A percentile compares a stretch with the other conserved stretches of the same genome.
phyloP scores from a whole-genome alignment of 768 basidiomycete species.

The Mycena epipterygia region DNA sequence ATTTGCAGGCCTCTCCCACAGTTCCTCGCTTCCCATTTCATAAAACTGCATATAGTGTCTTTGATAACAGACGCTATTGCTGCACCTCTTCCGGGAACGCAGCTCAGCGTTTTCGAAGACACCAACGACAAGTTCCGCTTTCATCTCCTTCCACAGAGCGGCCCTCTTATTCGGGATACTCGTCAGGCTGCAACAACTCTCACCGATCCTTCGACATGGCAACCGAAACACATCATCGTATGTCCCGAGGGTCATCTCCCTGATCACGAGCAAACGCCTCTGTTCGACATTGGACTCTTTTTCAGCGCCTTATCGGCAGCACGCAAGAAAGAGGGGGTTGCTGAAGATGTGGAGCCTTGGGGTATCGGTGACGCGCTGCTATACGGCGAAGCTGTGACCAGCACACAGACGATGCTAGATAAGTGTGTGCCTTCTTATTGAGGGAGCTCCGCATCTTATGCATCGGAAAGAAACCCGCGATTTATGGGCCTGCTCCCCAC shows the following conservation, averaged over 20 bases:
- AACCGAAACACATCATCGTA: conserved; percentile 68
- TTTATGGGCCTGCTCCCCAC: conserved; percentile 78
- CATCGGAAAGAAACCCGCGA: conserved; percentile 74
- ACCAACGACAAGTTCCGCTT: conserved; percentile 80
- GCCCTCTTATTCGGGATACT: conserved; percentile 44
- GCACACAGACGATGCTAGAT: conserved; percentile 95
- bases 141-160: conserved; percentile 53
- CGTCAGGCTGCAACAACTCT: conserved; percentile 33
- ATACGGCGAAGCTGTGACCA: conserved; percentile 92
- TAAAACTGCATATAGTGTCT: conserved; percentile 56
- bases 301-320: conserved; percentile 64
- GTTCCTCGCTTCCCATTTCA: conserved; percentile 65
- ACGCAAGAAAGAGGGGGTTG: conserved; percentile 42
- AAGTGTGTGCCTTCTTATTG: conserved; percentile 67
- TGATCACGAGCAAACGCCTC: conserved; percentile 67
- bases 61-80: conserved; percentile 54
- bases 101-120: conserved; percentile 66
- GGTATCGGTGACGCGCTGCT: conserved; percentile 83
- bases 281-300: conserved; percentile 78
- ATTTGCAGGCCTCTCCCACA: conserved; percentile 68
- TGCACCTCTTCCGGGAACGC: conserved; percentile 43
- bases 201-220: conserved; percentile 53
- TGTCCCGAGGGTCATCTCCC: conserved; percentile 65
- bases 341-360: conserved; percentile 51
- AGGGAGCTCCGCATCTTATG: conserved; percentile 14